Conservation (phyloP, 179 eudicot species). For the Gypsophila paniculata region DNA sequence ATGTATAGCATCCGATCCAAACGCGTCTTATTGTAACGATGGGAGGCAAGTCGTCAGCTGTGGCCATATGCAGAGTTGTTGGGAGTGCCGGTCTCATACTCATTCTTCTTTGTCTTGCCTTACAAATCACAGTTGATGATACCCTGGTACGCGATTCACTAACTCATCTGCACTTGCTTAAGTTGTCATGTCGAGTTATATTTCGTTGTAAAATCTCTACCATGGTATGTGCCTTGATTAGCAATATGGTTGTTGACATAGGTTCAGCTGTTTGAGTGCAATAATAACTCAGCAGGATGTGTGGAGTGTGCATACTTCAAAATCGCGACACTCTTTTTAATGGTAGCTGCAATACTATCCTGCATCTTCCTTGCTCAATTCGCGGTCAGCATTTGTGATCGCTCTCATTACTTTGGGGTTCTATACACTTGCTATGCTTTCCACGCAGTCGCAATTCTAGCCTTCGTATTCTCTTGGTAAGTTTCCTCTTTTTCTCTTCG, state of each 20-base stretch:
- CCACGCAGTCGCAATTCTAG: constrained; percentile 12
- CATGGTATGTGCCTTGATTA: not conserved
- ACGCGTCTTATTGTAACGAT: not conserved
- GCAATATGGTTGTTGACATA: not conserved
- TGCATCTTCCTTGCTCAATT: constrained; percentile 22
- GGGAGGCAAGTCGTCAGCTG: constrained; percentile 5
- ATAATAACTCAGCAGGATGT: not conserved
- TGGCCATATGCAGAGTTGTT: constrained; percentile 17
- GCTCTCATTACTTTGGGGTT: constrained; percentile 9
- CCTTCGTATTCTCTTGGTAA: constrained; percentile 31
- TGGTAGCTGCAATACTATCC: constrained; percentile 18
- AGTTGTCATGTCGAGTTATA: no score
- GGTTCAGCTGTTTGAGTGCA: constrained; percentile 13
- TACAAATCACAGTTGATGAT: constrained; percentile 10
- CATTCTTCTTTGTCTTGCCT: constrained; percentile 15
- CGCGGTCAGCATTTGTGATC: constrained; percentile 13
- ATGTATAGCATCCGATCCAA: no score
- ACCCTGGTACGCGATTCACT: constrained; percentile 11
- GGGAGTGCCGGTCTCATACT: constrained; percentile 21
- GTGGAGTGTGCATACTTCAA: constrained; percentile 17
- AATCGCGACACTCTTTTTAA: constrained; percentile 17
- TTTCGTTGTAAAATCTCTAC: no score
- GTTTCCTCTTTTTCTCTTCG: no score
- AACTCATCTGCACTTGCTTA: not conserved
- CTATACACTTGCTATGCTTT: constrained; percentile 14